Evolutionary conservation across 169 alveolate species (phyloP).

Genomic region (Theileria parva): DNA sequence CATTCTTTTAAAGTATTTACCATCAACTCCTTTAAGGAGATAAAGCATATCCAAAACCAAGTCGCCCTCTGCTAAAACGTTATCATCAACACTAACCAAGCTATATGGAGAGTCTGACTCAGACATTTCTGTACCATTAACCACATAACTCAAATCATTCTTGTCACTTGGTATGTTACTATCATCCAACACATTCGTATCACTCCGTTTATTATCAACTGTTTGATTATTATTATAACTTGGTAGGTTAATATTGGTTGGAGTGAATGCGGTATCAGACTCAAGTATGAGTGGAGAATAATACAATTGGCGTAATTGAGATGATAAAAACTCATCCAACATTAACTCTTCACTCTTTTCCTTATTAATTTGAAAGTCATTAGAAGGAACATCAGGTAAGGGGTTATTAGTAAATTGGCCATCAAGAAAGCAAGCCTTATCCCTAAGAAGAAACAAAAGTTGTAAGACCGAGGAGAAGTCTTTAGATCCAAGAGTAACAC

Average conservation of each 20-base stretch:
- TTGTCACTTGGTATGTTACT: not conserved
- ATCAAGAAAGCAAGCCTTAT: constrained; percentile 1
- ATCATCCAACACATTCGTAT: not conserved
- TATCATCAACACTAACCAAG: not conserved
- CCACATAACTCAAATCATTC: not conserved
- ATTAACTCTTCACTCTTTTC: not conserved
- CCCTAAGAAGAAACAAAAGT: constrained; percentile 6
- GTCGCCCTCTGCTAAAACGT: constrained; percentile 24
- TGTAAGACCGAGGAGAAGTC: not conserved
- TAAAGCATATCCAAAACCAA: constrained; percentile 37
- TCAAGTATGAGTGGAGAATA: no score
- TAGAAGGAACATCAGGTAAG: no score
- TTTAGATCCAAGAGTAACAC: not conserved
- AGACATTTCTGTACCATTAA: not conserved
- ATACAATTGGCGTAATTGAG: no score
- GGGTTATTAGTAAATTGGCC: no score
- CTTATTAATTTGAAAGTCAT: not conserved
- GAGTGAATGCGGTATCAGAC: no score
- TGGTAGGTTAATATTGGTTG: not conserved
- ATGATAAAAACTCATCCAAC: no score
- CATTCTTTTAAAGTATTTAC: constrained; percentile 31
- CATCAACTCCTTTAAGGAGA: constrained; percentile 47
- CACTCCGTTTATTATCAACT: not conserved
- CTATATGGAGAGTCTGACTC: not conserved
- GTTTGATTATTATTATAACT: not conserved